phyloP scores from a whole-genome alignment of 2,329 filamentous ascomycete species.

The Claviceps sp. region DNA sequence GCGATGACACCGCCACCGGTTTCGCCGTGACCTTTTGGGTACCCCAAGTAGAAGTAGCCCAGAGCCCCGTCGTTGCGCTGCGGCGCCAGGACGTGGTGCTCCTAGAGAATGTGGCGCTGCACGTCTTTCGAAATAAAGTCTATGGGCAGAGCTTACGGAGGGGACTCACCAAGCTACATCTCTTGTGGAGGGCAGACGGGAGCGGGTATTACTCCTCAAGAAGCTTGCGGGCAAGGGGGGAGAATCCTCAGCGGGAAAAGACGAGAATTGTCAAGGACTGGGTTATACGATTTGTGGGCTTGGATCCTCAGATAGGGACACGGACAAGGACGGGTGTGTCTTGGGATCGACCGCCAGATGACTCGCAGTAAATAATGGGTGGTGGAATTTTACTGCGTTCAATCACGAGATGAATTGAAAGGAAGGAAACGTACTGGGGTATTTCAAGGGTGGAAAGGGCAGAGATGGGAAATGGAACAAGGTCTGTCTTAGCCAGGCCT shows the following conservation, averaged over 20 bases:
- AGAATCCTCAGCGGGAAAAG: slow-evolving; percentile 43
- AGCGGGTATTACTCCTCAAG: slow-evolving; percentile 42
- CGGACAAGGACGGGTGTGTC: slow-evolving; percentile 7
- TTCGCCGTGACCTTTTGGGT: slow-evolving; percentile 84
- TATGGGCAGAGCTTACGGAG: slow-evolving; percentile 72
- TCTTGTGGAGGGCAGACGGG: slow-evolving; percentile 44
- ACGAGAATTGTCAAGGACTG: slow-evolving; percentile 58
- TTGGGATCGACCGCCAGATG: slow-evolving; percentile 28
- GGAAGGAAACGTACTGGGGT: background rate
- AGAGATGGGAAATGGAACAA: background rate
- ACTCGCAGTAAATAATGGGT: slow-evolving; percentile 19
- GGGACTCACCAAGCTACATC: slow-evolving; percentile 53
- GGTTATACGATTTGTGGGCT: slow-evolving; percentile 56
- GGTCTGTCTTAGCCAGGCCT: too few species aligned
- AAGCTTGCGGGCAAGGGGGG: slow-evolving; percentile 26
- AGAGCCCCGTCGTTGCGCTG: slow-evolving; percentile 30
- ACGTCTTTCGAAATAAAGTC: slow-evolving; percentile 61
- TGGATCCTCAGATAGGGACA: slow-evolving; percentile 11
- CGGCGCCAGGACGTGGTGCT: slow-evolving; percentile 65
- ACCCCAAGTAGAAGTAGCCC: slow-evolving; percentile 21
- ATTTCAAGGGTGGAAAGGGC: slow-evolving; percentile 16
- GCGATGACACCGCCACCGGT: slow-evolving; percentile 70
- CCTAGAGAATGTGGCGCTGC: slow-evolving; percentile 65
- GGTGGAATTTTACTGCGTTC: too few species aligned
- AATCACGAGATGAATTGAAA: background rate